Evolutionary conservation across 257 asterid genomes (phyloP), one percentile per base, ranked within the genome.

Genomic region (Vinca minor): DNA sequence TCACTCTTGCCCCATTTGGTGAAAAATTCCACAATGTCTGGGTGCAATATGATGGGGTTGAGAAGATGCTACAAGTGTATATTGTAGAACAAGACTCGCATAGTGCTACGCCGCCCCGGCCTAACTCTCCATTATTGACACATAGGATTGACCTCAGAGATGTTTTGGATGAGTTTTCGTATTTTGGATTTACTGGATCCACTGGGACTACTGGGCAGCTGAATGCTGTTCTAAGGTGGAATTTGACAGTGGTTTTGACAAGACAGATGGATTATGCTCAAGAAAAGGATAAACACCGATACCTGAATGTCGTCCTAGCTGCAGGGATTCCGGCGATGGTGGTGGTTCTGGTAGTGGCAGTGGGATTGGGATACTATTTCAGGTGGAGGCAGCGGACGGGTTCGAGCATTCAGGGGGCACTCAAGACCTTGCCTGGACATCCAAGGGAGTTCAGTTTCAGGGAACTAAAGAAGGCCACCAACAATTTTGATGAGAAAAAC

Each of bases 181-280:
- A 84, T 59, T 85, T 92, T 54, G 98, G 98, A 1, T 92, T 92
- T 71, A 57, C 95, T 18, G 98, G 81, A 4, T 89, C 98, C 0
- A 92, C 96, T 1, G 98, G 98, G 52, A 65, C 56, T 15, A 5
- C 36, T n/a, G 17, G 17, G 13, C 76, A 92, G 69, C 62, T 89
- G 48, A 92, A 92, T 84, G 83, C 96, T 21, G 79, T 92, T 26
- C 42, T 74, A 81, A 73, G 96, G 34, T 92, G 98, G 98, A 87
- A 84, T 28, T 44, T 92, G 2, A 92, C 98, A 0, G 85, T 89
- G 38, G 38, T 2, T 34, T 34, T 34, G 38, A 34, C 38, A 34
- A 34, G 38, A 6, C 44, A 74, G 6, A 70, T 75, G 50, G 79
- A 80, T n/a, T 81, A 78, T n/a, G 64, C 80, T 0, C 86, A 82